These are phyloP conservation scores for Plectranthus barbatus DNA, from an alignment of 257 asterid species.

Conservation along the genomic window DNA sequence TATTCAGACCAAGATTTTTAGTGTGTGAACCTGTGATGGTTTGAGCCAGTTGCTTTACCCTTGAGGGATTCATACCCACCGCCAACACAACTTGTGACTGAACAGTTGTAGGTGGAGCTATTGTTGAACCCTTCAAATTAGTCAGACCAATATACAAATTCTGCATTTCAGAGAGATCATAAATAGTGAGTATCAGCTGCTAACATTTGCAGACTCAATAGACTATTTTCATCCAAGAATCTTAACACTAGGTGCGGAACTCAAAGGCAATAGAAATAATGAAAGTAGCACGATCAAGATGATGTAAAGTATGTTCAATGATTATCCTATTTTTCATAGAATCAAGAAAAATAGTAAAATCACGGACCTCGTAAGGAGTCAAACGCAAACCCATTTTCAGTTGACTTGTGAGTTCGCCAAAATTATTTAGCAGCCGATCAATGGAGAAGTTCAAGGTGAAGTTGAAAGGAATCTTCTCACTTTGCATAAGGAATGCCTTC, in stretches of 20 bases:
- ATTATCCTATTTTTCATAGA: not conserved
- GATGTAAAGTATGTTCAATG: not conserved
- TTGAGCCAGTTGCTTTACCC: conserved; percentile 87
- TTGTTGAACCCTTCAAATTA: conserved; percentile 76
- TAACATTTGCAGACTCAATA: not conserved
- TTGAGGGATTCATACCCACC: conserved; percentile 68
- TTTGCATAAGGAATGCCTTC: conserved; percentile 72
- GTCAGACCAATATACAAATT: conserved; percentile 70
- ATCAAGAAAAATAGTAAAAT: not conserved
- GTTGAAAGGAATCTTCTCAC: conserved; percentile 71
- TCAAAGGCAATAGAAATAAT: not conserved
- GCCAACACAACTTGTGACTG: conserved; percentile 67
- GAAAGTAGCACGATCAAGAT: no score
- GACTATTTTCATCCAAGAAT: not conserved
- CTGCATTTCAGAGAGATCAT: conserved; percentile 37
- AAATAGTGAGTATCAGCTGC: not conserved
- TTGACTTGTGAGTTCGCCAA: conserved; percentile 61
- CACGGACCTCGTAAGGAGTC: conserved; percentile 67
- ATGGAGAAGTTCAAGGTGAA: conserved; percentile 89
- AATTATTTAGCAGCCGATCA: conserved; percentile 53
- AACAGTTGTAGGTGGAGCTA: conserved; percentile 59
- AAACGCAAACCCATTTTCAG: conserved; percentile 67
- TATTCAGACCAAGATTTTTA: conserved; percentile 83
- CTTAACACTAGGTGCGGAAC: not conserved
- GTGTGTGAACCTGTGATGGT: conserved; percentile 61